phyloP scores from a whole-genome alignment of 2,329 filamentous ascomycete species.

The Ophiostoma ips region DNA sequence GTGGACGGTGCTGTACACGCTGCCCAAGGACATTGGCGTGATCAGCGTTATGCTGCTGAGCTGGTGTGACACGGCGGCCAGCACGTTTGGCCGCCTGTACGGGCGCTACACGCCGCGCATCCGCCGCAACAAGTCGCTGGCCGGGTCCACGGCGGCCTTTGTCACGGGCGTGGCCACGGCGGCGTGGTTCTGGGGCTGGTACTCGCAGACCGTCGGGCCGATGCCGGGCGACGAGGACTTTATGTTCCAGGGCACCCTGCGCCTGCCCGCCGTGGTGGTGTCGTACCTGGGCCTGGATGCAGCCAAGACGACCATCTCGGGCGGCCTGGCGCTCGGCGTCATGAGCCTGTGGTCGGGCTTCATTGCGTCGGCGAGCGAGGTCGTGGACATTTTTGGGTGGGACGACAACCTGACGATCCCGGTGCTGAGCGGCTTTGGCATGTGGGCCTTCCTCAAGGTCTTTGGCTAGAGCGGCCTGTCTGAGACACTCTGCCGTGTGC shows the following conservation, averaged over 20 bases:
- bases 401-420: slow-evolving; percentile 98
- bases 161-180: slow-evolving; percentile 71
- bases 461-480: slow-evolving; percentile 41
- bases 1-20: slow-evolving; percentile 71
- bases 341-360: slow-evolving; percentile 84
- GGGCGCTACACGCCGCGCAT: slow-evolving; percentile 80
- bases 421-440: slow-evolving; percentile 71
- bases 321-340: slow-evolving; percentile 58
- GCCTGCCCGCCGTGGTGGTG: slow-evolving; percentile 48
- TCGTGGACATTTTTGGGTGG: slow-evolving; percentile 82
- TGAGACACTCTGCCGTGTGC: background rate
- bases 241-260: slow-evolving; percentile 67
- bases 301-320: slow-evolving; percentile 48
- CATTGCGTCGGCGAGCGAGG: slow-evolving; percentile 76
- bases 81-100: slow-evolving; percentile 81
- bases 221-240: slow-evolving; percentile 60
- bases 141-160: slow-evolving; percentile 76
- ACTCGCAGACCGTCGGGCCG: slow-evolving; percentile 55
- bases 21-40: slow-evolving; percentile 86
- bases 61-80: slow-evolving; percentile 96
- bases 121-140: slow-evolving; percentile 77
- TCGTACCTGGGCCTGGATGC: slow-evolving; percentile 14
- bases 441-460: slow-evolving; percentile 82
- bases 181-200: slow-evolving; percentile 73
- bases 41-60: slow-evolving; percentile 81